These are phyloP conservation scores for Thraustochytrium sp. DNA, from an alignment of 352 stramenopile genomes.

Conservation along the genomic window DNA sequence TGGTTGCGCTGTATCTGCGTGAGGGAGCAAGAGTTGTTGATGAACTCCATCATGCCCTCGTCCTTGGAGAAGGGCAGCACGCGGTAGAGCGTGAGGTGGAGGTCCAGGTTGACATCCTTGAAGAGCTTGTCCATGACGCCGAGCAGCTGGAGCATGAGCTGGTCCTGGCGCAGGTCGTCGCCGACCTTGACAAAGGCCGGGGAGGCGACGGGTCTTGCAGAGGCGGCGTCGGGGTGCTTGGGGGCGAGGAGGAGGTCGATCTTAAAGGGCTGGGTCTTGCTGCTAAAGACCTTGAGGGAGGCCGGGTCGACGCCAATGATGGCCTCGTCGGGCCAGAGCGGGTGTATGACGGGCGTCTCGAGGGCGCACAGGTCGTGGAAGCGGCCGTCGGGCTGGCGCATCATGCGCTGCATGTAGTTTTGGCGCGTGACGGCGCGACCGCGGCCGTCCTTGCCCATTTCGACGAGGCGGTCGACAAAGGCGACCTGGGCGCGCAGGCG, in stretches of 20 bases:
- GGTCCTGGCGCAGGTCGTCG: slow-evolving; percentile 98
- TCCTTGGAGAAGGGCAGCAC: slow-evolving; percentile 47
- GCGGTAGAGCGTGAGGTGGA: slow-evolving; percentile 91
- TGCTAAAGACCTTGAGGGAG: slow-evolving; percentile 40
- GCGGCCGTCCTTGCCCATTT: slow-evolving; percentile 29
- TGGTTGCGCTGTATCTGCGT: slow-evolving; percentile 28
- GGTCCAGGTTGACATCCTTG: slow-evolving; percentile 96
- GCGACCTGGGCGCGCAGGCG: background rate
- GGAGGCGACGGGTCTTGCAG: background rate
- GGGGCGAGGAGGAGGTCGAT: slow-evolving; percentile 26
- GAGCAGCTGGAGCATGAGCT: slow-evolving; percentile 99
- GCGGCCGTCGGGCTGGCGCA: background rate
- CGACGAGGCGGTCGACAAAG: background rate
- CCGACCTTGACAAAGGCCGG: slow-evolving; percentile 92
- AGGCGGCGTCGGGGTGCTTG: background rate
- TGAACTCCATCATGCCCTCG: slow-evolving; percentile 52
- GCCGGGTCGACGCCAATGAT: slow-evolving; percentile 2
- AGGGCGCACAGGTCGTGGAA: slow-evolving; percentile 6
- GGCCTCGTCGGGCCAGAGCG: background rate
- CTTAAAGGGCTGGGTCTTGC: slow-evolving; percentile 36
- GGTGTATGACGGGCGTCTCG: slow-evolving; percentile 7
- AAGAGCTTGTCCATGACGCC: slow-evolving; percentile 97
- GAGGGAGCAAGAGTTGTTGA: slow-evolving; percentile 20
- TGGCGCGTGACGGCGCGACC: slow-evolving; percentile 10
- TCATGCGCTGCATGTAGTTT: slow-evolving; percentile 22